Evolutionary conservation across 2,329 filamentous ascomycete genomes (phyloP).

Genomic region (Arthrinium phaeospermum): DNA sequence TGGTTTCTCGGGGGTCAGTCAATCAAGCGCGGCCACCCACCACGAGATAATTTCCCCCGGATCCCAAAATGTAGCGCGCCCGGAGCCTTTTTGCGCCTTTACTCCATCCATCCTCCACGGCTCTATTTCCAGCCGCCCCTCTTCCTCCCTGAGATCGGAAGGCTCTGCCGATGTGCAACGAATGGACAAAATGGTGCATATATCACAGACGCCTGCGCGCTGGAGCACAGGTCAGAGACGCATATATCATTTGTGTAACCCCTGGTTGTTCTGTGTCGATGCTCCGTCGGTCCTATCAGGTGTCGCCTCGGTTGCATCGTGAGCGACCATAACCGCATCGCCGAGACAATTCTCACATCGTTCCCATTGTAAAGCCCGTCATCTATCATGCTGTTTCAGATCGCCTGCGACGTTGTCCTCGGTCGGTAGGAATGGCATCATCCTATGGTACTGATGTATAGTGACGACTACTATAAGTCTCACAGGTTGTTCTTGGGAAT

Average conservation of each 20-base stretch:
- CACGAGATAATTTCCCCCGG: conserved; percentile 8
- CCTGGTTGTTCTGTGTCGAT: neutral
- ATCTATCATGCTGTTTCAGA: neutral
- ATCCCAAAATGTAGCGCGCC: neutral
- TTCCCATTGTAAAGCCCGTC: neutral
- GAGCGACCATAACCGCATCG: neutral
- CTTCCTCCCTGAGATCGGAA: neutral
- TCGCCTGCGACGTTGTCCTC: neutral
- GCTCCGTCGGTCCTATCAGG: neutral
- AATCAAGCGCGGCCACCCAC: neutral
- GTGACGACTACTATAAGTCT: neutral
- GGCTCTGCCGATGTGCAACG: neutral
- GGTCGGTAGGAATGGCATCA: neutral
- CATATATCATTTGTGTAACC: neutral
- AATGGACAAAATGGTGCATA: neutral
- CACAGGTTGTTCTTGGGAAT: neutral
- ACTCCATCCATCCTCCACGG: neutral
- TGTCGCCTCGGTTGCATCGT: neutral
- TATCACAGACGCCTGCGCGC: neutral
- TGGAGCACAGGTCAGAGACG: neutral
- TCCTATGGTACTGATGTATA: neutral
- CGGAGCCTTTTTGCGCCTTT: neutral
- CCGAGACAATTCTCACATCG: neutral
- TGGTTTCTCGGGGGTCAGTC: neutral
- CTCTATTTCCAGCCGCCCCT: neutral